These are phyloP conservation scores for Albifimbria verrucaria DNA, from an alignment of 2,329 filamentous ascomycete genomes.

Conservation along the genomic window DNA sequence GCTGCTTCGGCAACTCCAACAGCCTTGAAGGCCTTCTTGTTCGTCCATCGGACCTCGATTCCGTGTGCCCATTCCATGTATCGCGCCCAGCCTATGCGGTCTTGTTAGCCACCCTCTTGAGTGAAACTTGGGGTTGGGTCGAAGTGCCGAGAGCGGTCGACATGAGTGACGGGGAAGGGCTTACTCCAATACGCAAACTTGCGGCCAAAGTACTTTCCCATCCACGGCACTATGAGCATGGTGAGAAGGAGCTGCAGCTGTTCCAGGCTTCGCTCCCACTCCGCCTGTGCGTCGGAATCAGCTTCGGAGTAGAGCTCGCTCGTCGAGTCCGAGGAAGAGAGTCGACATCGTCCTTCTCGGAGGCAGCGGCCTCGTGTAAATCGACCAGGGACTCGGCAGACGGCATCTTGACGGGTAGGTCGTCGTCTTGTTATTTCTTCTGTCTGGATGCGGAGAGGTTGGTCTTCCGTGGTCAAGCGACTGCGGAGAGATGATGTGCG, in stretches of 20 bases:
- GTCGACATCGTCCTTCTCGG: slow-evolving; percentile 56
- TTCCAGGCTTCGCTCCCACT: slow-evolving; percentile 93
- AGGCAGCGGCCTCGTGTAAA: slow-evolving; percentile 45
- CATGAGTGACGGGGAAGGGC: slow-evolving; percentile 24
- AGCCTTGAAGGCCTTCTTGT: slow-evolving; percentile 60
- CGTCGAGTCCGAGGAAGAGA: slow-evolving; percentile 59
- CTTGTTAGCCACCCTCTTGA: slow-evolving; percentile 15
- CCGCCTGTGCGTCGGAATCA: slow-evolving; percentile 82
- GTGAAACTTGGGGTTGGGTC: too few relatives aligned
- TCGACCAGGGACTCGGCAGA: slow-evolving; percentile 46
- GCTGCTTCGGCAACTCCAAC: slow-evolving; percentile 61
- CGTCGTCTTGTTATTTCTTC: too few relatives aligned
- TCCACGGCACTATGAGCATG: slow-evolving; percentile 91
- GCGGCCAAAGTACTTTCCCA: slow-evolving; percentile 91
- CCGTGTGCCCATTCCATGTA: slow-evolving; percentile 94
- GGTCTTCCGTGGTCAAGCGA: too few relatives aligned
- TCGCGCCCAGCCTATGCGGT: slow-evolving; percentile 73
- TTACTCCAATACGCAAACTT: slow-evolving; percentile 96
- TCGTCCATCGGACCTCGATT: slow-evolving; percentile 67
- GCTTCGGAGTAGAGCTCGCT: slow-evolving; percentile 56
- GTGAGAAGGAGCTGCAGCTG: slow-evolving; percentile 90
- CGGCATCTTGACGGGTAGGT: slow-evolving; percentile 27
- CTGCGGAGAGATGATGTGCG: too few relatives aligned
- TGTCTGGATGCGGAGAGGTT: too few relatives aligned
- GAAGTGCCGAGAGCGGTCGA: too few relatives aligned